These are phyloP conservation scores for Arthrocladium fulminans DNA, from an alignment of 2,329 filamentous ascomycete genomes.

Conservation along the genomic window DNA sequence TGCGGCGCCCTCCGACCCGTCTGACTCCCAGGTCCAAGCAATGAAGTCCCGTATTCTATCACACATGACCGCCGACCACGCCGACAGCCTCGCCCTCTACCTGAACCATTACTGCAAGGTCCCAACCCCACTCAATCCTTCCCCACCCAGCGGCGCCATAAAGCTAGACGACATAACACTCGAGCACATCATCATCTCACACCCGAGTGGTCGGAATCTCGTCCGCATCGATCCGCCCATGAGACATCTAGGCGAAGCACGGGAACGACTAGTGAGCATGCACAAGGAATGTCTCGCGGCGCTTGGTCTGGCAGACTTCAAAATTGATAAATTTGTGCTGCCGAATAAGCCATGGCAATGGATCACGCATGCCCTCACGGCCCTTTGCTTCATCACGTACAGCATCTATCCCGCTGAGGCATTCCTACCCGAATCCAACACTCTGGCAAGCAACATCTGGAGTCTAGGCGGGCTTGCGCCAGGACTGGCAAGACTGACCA, in stretches of 20 bases:
- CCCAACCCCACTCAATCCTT: slow-evolving; percentile 13
- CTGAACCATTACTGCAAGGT: slow-evolving; percentile 62
- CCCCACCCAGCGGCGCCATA: slow-evolving; percentile 45
- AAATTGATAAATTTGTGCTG: slow-evolving; percentile 44
- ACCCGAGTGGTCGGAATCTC: slow-evolving; percentile 36
- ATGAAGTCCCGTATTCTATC: slow-evolving; percentile 56
- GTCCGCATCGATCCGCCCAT: slow-evolving; percentile 65
- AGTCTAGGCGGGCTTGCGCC: slow-evolving; percentile 46
- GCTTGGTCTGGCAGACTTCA: slow-evolving; percentile 53
- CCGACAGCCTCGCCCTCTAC: slow-evolving; percentile 64
- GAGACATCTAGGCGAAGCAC: slow-evolving; percentile 56
- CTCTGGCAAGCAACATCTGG: slow-evolving; percentile 36
- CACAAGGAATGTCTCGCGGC: slow-evolving; percentile 49
- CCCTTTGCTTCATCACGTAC: slow-evolving; percentile 46
- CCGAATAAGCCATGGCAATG: slow-evolving; percentile 26
- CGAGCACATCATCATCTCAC: slow-evolving; percentile 53
- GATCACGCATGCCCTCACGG: slow-evolving; percentile 6
- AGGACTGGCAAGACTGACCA: slow-evolving; percentile 50
- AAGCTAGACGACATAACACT: slow-evolving; percentile 58
- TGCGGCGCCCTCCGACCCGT: neutral
- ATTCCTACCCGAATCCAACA: slow-evolving; percentile 43
- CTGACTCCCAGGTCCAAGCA: slow-evolving; percentile 22
- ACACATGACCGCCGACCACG: slow-evolving; percentile 84
- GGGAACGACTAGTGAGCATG: slow-evolving; percentile 65
- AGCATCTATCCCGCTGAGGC: slow-evolving; percentile 43